Base-by-base conservation (phyloP, 768 basidiomycete species). In the Psilocybe sp. region DNA sequence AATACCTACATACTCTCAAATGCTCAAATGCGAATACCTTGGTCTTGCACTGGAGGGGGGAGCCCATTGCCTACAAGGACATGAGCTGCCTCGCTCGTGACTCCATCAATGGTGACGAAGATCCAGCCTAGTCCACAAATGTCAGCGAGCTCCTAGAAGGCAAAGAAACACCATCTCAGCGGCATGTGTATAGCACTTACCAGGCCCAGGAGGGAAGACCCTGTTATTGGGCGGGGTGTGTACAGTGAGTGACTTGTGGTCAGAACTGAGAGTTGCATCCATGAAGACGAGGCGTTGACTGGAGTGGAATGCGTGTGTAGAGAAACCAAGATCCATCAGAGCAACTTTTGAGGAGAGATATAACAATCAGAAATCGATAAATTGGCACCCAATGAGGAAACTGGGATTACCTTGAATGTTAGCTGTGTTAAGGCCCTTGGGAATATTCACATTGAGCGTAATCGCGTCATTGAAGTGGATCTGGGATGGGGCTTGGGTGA, bases 261-360 rank as follows among this genome's bases (percentile, higher is more conserved):
- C 57, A 6, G 48, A 45, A 1, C 71, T 68, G 1, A 74, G 58
- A 3, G 53, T 53, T 8, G 73, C 65, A 4, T 65, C 56, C 56
- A 75, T 67, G 44, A 69, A 66, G 2, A 73, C 69, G 4, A 72
- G 56, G 9, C 69, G 65, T 18, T 66, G 65, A 46, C 73, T 72
- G 19, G 72, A 70, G 47, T 72, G 71, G 53, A 72, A 64, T 0
- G 66, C 72, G 48, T 76, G 74, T 2, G 74, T 69, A 1, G 70
- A 69, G 53, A 74, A 75, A 0, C 73, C 72, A 14, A 73, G 62
- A 49, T 76, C 73, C 51, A 70, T 69, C 11, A 76, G 54, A 6
- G 67, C 63, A 19, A 73, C 73, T 74, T 43, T 7, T 28, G 46
- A 15, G 12, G 9, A 36, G n/a, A n/a, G n/a, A n/a, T 23, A 8